phyloP scores from a whole-genome alignment of 1,284 basidiomycete species.

The Cerioporus squamosus region DNA sequence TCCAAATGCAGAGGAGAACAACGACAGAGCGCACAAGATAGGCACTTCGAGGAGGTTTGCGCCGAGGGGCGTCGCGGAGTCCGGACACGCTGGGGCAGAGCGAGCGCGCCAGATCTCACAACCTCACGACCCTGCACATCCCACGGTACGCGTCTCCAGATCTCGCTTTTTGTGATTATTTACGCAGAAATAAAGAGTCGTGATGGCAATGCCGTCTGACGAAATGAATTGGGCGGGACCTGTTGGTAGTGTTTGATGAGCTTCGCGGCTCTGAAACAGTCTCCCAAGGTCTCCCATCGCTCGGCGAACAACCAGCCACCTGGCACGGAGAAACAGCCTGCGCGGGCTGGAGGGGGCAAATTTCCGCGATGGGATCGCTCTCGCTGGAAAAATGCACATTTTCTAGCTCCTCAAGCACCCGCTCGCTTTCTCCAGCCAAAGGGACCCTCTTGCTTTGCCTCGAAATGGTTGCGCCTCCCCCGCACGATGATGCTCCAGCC shows the following conservation, averaged over 20 bases:
- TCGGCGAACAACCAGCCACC: slow-evolving; percentile 15
- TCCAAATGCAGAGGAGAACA: background rate
- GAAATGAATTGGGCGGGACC: slow-evolving; percentile 18
- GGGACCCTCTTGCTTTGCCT: slow-evolving; percentile 5
- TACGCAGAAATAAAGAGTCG: slow-evolving; percentile 1
- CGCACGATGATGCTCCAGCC: background rate
- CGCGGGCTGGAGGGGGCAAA: slow-evolving; percentile 13
- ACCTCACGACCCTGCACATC: slow-evolving; percentile 20
- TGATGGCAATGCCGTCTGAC: slow-evolving; percentile 6
- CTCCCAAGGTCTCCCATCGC: slow-evolving; percentile 1
- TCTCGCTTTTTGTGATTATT: background rate
- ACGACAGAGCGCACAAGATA: slow-evolving; percentile 10
- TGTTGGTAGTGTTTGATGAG: slow-evolving; percentile 21
- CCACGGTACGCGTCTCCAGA: slow-evolving; percentile 10
- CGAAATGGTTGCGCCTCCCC: slow-evolving; percentile 6
- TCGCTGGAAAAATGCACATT: slow-evolving; percentile 1
- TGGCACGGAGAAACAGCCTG: slow-evolving; percentile 16
- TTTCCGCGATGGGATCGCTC: slow-evolving; percentile 11
- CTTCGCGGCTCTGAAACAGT: slow-evolving; percentile 24
- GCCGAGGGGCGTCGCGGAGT: slow-evolving; percentile 19
- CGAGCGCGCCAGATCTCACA: slow-evolving; percentile 21
- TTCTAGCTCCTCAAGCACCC: slow-evolving; percentile 6
- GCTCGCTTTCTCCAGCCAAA: background rate
- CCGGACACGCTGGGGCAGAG: slow-evolving; percentile 12
- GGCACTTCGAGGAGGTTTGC: slow-evolving; percentile 1